phyloP scores from a whole-genome alignment of 208 protist genomes.

The Kentomonas sorsogonicus region DNA sequence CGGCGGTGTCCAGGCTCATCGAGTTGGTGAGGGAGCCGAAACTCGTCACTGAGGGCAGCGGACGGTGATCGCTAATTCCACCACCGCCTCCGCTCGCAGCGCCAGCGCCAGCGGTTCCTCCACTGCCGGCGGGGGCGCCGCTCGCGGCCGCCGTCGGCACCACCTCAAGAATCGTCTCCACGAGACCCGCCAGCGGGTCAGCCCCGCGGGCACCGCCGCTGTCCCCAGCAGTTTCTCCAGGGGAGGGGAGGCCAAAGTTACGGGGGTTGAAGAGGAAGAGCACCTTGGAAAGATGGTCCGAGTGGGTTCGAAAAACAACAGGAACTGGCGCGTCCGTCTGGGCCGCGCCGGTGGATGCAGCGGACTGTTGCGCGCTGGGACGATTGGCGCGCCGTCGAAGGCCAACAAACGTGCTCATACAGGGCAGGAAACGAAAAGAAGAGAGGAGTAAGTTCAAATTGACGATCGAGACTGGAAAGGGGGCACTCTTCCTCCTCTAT shows the following conservation, averaged over 20 bases:
- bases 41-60: no score
- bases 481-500: no score
- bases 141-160: conserved; percentile 7
- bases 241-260: conserved; percentile 53
- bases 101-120: neutral
- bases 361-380: no score
- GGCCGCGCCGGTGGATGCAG: no score
- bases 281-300: conserved; percentile 43
- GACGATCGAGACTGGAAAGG: no score
- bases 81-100: neutral
- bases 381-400: no score
- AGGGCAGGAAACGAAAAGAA: no score
- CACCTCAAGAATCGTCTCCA: conserved; percentile 53
- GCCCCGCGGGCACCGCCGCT: conserved; percentile 2
- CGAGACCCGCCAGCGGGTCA: conserved; percentile 17
- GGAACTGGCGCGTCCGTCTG: conserved; percentile 53
- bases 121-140: conserved; percentile 2
- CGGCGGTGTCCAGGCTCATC: no score
- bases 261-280: conserved; percentile 75
- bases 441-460: no score
- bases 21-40: no score
- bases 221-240: conserved; percentile 1
- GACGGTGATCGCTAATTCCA: neutral
- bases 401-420: no score
- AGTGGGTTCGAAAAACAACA: conserved; percentile 76